phyloP scores from a whole-genome alignment of 225 moss, liverwort and hornwort species.

The Sphagnum tenellum region DNA sequence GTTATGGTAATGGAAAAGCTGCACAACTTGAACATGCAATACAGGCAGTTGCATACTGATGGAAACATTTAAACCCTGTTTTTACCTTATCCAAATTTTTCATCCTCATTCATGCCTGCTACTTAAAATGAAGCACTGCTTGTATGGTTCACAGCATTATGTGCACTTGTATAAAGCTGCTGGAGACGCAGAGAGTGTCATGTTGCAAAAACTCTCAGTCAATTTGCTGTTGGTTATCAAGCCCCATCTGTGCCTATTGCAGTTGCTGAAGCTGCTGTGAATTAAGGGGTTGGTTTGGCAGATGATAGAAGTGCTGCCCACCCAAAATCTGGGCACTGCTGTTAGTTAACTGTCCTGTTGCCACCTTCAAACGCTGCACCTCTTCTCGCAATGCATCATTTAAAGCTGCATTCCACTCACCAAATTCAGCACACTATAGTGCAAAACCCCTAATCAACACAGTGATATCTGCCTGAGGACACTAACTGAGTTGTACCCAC shows the following conservation, averaged over 20 bases:
- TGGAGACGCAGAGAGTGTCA: slow-evolving; percentile 46
- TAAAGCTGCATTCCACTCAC: slow-evolving; percentile 36
- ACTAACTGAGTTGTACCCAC: background rate
- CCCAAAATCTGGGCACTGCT: slow-evolving; percentile 31
- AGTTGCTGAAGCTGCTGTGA: slow-evolving; percentile 72
- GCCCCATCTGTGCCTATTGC: slow-evolving; percentile 47
- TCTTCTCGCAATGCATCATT: slow-evolving; percentile 81
- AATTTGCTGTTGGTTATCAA: slow-evolving; percentile 27
- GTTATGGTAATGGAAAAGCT: too few species aligned
- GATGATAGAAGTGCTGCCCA: slow-evolving; percentile 59
- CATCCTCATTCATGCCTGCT: too few species aligned
- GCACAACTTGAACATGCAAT: too few species aligned
- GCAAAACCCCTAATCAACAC: too few species aligned
- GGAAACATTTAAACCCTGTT: too few species aligned
- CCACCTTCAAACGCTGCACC: slow-evolving; percentile 76
- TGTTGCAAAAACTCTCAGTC: slow-evolving; percentile 64
- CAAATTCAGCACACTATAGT: too few species aligned
- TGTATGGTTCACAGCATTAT: slow-evolving; percentile 34
- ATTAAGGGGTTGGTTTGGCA: slow-evolving; percentile 48
- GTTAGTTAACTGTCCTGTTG: slow-evolving; percentile 48
- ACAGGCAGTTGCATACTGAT: too few species aligned
- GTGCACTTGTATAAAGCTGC: slow-evolving; percentile 38
- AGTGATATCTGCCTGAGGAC: background rate
- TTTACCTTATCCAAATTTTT: too few species aligned
- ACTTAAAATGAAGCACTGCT: slow-evolving; percentile 38